A percentile compares a stretch with the other conserved stretches of the same genome.
Conservation (phyloP, 306 rosid species). For the Malus fusca region DNA sequence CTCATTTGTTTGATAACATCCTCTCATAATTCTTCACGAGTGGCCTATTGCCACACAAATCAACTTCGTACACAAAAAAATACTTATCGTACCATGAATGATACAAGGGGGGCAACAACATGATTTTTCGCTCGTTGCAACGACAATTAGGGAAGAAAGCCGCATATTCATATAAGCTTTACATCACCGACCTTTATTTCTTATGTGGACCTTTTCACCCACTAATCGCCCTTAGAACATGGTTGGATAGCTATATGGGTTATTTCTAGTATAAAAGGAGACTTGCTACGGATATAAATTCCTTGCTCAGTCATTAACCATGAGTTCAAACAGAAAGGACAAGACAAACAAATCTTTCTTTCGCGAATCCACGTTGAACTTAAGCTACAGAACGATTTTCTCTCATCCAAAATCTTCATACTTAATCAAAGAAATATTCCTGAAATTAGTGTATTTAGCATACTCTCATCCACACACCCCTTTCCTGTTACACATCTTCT, state of each 20-base stretch:
- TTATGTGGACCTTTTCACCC: slow-evolving; percentile 35
- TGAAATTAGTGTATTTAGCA: slow-evolving; percentile 32
- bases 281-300: slow-evolving; percentile 24
- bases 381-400: slow-evolving; percentile 22
- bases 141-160: slow-evolving; percentile 9
- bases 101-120: slow-evolving; percentile 42
- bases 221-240: background rate
- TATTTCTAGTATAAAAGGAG: slow-evolving; percentile 38
- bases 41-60: slow-evolving; percentile 37
- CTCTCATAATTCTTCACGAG: slow-evolving; percentile 43
- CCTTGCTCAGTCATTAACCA: slow-evolving; percentile 56
- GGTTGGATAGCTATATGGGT: slow-evolving; percentile 34
- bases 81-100: slow-evolving; percentile 19
- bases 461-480: too few relatives aligned
- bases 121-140: background rate
- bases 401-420: slow-evolving; percentile 32
- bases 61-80: slow-evolving; percentile 16
- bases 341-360: slow-evolving; percentile 22
- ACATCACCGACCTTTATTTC: slow-evolving; percentile 15
- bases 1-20: slow-evolving; percentile 9
- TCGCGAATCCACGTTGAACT: background rate
- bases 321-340: slow-evolving; percentile 6
- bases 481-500: slow-evolving; percentile 38
- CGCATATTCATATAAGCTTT: slow-evolving; percentile 24
- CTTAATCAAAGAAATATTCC: slow-evolving; percentile 34